Evolutionary conservation across 1,139 yeast species (phyloP), one percentile per base, ranked within the genome.

Genomic region (Candida smagusa): DNA sequence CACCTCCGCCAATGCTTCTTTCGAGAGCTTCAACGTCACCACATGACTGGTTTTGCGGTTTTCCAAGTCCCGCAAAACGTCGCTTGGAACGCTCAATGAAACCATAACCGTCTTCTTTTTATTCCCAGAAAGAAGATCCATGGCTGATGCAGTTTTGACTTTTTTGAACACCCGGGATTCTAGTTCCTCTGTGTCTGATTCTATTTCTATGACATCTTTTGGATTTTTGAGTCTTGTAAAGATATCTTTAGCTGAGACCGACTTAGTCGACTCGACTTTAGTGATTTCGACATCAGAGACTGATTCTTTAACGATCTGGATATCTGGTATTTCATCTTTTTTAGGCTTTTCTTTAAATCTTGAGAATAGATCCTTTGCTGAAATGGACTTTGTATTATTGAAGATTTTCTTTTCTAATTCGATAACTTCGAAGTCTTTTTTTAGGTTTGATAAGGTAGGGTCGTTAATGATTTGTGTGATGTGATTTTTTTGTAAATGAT

Each of bases 361-460:
- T 9, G 50, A 41, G 26, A 67, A 54, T 21, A 68, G 46, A 30
- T 67, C 66, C 38, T 51, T 64, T 1, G 72, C 62, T 7, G 66
- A 53, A 0, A 63, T 56, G 0, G 64, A 39, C 0, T 45, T 34
- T 4, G 52, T 47, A 6, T 47, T 36, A 1, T 52, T 49, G 40
- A 41, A 58, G 11, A 68, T 54, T 46, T 63, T 64, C 43, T 54
- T 52, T 43, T 71, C 74, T 11, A 68, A 45, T 25, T 64, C 71
- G 9, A 49, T 39, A 9, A 63, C 39, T 16, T 55, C 57, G 21
- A 45, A 39, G n/a, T 55, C 60, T 22, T 45, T 45, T 16, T 24
- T 11, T 11, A 24, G 6, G 6, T 9, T 24, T 11, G 27, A 16
- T 16, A 16, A 5, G 19, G 19, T 16, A 16, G 19, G 19, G 19